A percentile compares a stretch with the other conserved stretches of the same genome.
These are phyloP conservation scores for Trichoderma reesei DNA, from an alignment of 495 filamentous ascomycete genomes.

Conservation along the genomic window DNA sequence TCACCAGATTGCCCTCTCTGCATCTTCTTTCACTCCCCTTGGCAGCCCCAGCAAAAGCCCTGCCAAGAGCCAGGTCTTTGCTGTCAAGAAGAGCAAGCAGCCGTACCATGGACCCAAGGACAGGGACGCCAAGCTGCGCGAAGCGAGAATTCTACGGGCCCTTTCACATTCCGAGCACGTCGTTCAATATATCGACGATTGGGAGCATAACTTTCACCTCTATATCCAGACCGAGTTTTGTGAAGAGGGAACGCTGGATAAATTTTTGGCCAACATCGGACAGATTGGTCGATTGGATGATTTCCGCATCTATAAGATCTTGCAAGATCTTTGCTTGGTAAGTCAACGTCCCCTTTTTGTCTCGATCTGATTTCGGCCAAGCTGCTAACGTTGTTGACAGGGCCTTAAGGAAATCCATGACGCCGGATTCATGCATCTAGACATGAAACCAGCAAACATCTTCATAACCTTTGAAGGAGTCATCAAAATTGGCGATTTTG, in stretches of 20 bases:
- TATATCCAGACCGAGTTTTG: slow-evolving; percentile 98
- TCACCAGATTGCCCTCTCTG: slow-evolving; percentile 33
- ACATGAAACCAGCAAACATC: slow-evolving; percentile 92
- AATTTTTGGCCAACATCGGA: slow-evolving; percentile 70
- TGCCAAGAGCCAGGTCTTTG: slow-evolving; percentile 51
- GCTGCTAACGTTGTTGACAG: slow-evolving; percentile 37
- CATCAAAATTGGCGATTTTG: slow-evolving; percentile 94
- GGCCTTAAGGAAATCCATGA: slow-evolving; percentile 84
- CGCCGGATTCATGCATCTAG: slow-evolving; percentile 81
- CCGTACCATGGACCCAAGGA: slow-evolving; percentile 64
- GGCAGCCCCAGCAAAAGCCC: slow-evolving; percentile 5
- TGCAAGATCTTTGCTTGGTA: slow-evolving; percentile 73
- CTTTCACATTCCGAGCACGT: slow-evolving; percentile 72
- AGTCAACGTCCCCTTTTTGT: slow-evolving; percentile 19
- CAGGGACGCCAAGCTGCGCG: slow-evolving; percentile 65
- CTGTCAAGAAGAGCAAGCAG: slow-evolving; percentile 87
- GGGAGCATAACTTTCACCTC: slow-evolving; percentile 70
- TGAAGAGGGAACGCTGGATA: slow-evolving; percentile 79
- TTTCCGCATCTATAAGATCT: slow-evolving; percentile 95
- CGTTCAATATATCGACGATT: slow-evolving; percentile 67
- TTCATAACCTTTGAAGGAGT: slow-evolving; percentile 84
- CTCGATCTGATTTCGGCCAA: not conserved
- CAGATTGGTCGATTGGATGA: slow-evolving; percentile 82
- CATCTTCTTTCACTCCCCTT: slow-evolving; percentile 12
- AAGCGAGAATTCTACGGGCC: slow-evolving; percentile 64